Evolutionary conservation across 176 grass and related monocot genomes (phyloP), one percentile per base, ranked within the genome.

Genomic region (Ensete ventricosum): DNA sequence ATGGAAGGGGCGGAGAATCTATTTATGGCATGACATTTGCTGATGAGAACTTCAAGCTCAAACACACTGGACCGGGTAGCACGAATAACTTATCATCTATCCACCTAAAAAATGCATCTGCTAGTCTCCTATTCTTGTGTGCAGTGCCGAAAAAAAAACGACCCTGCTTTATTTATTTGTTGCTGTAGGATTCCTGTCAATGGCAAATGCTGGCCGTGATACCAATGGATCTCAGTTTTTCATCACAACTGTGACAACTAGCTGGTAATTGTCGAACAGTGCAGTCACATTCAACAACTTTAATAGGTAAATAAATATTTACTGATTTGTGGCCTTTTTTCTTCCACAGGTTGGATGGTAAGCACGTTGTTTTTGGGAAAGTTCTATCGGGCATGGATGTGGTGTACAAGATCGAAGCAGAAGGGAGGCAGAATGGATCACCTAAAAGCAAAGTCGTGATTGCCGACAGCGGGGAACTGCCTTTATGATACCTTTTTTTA

Each of bases 181-280:
- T 53, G 53, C 5, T 79, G 71, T 80, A 89, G 90, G 90, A 62
- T 11, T 91, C 76, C 76, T 94, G 51, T 99, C 90, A 49, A 99
- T 99, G 95, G 90, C 90, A 73, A 94, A 94, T 88, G 77, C 88
- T 14, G 96, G 95, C 24, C 77, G 14, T 71, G 83, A 99, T 59
- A 94, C 96, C 19, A 99, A 99, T 0, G 96, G 96, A 69, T 99
- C 96, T 54, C 96, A 99, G 55, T 99, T 99, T 73, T 99, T 99
- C 78, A 99, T 99, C 84, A 99, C 91, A 55, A 99, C 96, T 48
- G 86, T 99, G 3, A 99, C 96, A 13, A 99, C 96, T 16, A 94
- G 82, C 88, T 99, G 91, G 91, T 99, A 91, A 75, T 63, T 52
- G 20, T 64, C 49, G 4, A 43, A 11, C 53, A 14, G 17, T 49